Base-by-base conservation (phyloP, 2,329 filamentous ascomycete genomes). In the Penicillium sp. region DNA sequence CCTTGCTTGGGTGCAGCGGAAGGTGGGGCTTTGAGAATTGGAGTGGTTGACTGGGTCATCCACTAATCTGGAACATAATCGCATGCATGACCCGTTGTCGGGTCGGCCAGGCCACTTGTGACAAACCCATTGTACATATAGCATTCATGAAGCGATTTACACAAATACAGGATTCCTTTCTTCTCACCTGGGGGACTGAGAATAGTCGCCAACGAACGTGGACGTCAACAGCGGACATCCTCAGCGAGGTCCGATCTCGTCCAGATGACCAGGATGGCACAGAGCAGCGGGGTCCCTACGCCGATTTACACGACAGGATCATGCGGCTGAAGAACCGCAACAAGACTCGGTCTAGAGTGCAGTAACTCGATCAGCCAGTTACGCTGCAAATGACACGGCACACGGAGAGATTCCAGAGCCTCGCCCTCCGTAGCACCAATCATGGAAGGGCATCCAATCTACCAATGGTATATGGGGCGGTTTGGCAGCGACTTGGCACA, bases 351-450 rank as follows among this genome's bases (percentile, higher is more conserved):
- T 10, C 26, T 2, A 29, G 26, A 29, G 1, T 13, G 10, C 26
- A 9, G n/a, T n/a, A n/a, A n/a, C n/a, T n/a, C n/a, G n/a, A n/a
- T n/a, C n/a, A n/a, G n/a, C n/a, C n/a, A n/a, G n/a, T n/a, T n/a
- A n/a, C n/a, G n/a, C n/a, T n/a, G n/a, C n/a, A 14, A n/a, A 44
- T 8, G 3, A 2, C 42, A 44, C 11, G 26, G 10, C n/a, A 44
- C 10, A 2, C 7, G 14, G n/a, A 10, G 18, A 44, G 72, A 0
- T 77, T 67, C 57, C 77, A 77, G 51, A 73, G 72, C 8, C 73
- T 58, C n/a, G n/a, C n/a, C 2, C 35, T 77, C 50, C 73, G 77
- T 50, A 78, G 76, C 53, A 69, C 76, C 58, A 78, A 73, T n/a
- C 26, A 29, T 34, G 31, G 31, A 32, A 55, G 73, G 63, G 5